Evolutionary conservation across 306 rosid genomes (phyloP).

Genomic region (Betula pendula): DNA sequence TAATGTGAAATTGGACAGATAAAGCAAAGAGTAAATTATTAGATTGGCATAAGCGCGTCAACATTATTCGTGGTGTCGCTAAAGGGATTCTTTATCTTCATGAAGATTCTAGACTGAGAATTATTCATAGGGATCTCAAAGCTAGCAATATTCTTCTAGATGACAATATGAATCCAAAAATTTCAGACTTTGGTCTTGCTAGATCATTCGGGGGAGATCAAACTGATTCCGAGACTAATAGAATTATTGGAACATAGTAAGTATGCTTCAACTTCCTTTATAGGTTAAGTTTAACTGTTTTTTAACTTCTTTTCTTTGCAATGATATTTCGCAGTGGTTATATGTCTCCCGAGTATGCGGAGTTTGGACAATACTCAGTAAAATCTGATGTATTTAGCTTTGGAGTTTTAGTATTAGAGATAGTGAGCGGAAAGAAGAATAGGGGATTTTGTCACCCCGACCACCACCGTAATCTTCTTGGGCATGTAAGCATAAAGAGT

Average conservation of each 20-base stretch:
- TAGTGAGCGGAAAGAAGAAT: slow-evolving; percentile 51
- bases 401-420: slow-evolving; percentile 51
- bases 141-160: slow-evolving; percentile 51
- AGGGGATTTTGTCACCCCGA: slow-evolving; percentile 35
- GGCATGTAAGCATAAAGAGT: slow-evolving; percentile 36
- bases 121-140: slow-evolving; percentile 49
- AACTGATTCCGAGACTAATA: slow-evolving; percentile 36
- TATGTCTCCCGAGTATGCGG: slow-evolving; percentile 51
- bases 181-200: slow-evolving; percentile 62
- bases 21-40: neutral
- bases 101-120: slow-evolving; percentile 33
- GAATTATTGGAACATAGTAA: slow-evolving; percentile 59
- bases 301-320: neutral
- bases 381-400: slow-evolving; percentile 53
- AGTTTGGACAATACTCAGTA: slow-evolving; percentile 38
- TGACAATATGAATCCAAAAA: slow-evolving; percentile 55
- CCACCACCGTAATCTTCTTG: slow-evolving; percentile 44
- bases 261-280: neutral
- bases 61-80: slow-evolving; percentile 31
- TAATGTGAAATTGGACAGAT: slow-evolving; percentile 6
- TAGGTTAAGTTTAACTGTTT: neutral
- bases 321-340: slow-evolving; percentile 37
- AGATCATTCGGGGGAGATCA: slow-evolving; percentile 51
- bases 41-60: slow-evolving; percentile 28
- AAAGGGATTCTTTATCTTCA: slow-evolving; percentile 36